Base-by-base conservation (phyloP, 2,329 filamentous ascomycete genomes). In the Fusarium sp. region DNA sequence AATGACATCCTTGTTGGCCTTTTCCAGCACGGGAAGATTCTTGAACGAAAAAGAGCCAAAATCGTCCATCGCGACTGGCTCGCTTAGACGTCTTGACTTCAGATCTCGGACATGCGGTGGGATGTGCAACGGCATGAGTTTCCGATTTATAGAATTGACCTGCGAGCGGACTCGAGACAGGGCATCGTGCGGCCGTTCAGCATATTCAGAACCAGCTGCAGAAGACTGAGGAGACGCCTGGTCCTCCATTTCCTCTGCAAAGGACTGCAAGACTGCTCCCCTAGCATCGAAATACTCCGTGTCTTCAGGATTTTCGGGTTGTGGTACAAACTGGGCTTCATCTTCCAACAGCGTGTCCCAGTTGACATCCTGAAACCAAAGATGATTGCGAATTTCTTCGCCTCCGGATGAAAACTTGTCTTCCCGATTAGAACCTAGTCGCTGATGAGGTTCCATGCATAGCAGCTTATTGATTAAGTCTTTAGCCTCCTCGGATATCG, bases 1-100 rank as follows among this genome's bases (percentile, higher is more conserved):
- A 32, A 99, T 97, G 30, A 98, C 94, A 75, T 99, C 96, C 78
- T 99, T 99, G 81, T 99, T 99, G 58, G 96, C 96, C 80, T 98
- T 98, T 76, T 98, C 96, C 20, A 99, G 85, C 22, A 98, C 95
- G 0, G 95, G 94, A 51, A 99, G 83, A 75, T 99, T 99, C 83
- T 99, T 99, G 85, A 97, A 99, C 41, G 94, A 90, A 80, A 99
- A 99, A 68, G 90, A 94, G 32, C 96, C 96, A 84, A 99, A 99
- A 78, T 99, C 97, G 79, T 99, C 96, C 1, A 91, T 87, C 32
- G 90, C 88, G 18, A 95, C 90, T 2, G 96, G 96, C 80, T 99
- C 96, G 79, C 95, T 98, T 41, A 98, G 85, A 73, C 96, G 88
- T 69, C 96, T 89, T 73, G 89, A 94, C 76, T 97, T 93, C 55